Evolutionary conservation across 352 stramenopile genomes (phyloP), one percentile per base, ranked within the genome.

Genomic region (Ophiocytium majus): DNA sequence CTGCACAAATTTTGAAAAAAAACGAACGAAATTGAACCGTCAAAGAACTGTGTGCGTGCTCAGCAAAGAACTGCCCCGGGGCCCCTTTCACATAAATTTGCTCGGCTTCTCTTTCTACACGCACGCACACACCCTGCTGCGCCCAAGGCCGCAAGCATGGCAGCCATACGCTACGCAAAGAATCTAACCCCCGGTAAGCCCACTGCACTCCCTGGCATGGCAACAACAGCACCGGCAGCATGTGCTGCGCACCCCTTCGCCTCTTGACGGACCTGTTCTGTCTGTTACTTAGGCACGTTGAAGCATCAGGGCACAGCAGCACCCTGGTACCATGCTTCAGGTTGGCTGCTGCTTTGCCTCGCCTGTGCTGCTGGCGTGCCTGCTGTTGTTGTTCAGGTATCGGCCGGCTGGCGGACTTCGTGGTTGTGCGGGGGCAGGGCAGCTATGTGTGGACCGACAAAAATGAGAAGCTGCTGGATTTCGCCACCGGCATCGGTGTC

Each of bases 401-500:
- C 74, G 33, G 17, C 50, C 33, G 82, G 32, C 49, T 86, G 82
- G 71, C 75, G 49, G 78, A 86, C 64, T 85, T 86, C 43, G 76
- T 86, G 31, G 49, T 86, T 9, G 82, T 86, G 63, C 28, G 76
- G n/a, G 94, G 89, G 88, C 92, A 95, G 50, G 94, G 94, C 64
- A 94, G 89, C 79, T 97, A 92, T 90, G 86, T 98, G 85, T 95
- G 90, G 89, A 97, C 93, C 32, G 86, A 91, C 75, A 93, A 97
- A 85, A 91, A 94, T 79, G 91, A 93, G 87, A 96, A 95, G 90
- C 87, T 95, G 96, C 74, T 87, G 63, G 95, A 98, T 90, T 97
- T 98, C 84, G 96, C 94, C 31, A 96, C 92, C 81, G 95, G 94
- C 80, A 98, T 98, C 86, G 94, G 93, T 82, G 94, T 98, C 33